Percentiles rank a stretch among this genome's conserved stretches.
phyloP scores from a whole-genome alignment of 1,139 yeast species.

The Saccharomyces hybrid region DNA sequence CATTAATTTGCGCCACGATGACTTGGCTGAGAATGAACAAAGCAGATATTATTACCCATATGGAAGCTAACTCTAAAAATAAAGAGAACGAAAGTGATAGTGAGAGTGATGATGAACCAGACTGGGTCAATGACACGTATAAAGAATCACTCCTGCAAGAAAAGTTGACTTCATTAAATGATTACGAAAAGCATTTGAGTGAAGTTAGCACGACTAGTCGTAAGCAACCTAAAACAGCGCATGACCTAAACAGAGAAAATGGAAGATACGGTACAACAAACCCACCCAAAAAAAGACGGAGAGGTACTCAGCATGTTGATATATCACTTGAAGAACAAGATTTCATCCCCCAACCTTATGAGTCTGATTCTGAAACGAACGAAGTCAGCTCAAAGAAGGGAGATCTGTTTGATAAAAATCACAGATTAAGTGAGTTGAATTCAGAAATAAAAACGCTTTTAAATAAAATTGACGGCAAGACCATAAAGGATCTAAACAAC shows the following conservation, averaged over 20 bases:
- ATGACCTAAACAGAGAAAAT: slow-evolving; percentile 10
- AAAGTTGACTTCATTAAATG: slow-evolving; percentile 31
- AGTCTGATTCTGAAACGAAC: slow-evolving; percentile 29
- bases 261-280: slow-evolving; percentile 3
- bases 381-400: slow-evolving; percentile 3
- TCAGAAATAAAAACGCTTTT: slow-evolving; percentile 41
- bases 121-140: slow-evolving; percentile 49
- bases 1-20: slow-evolving; percentile 78
- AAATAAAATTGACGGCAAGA: slow-evolving; percentile 34
- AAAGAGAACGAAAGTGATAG: slow-evolving; percentile 11
- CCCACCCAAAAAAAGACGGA: slow-evolving; percentile 14
- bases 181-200: slow-evolving; percentile 36
- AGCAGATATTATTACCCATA: slow-evolving; percentile 17
- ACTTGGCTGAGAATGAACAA: slow-evolving; percentile 74
- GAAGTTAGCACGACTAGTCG: slow-evolving; percentile 15
- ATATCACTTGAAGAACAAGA: slow-evolving; percentile 23
- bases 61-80: background rate
- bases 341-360: slow-evolving; percentile 27
- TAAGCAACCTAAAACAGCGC: slow-evolving; percentile 8
- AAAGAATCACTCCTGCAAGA: slow-evolving; percentile 30
- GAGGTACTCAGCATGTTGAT: slow-evolving; percentile 14
- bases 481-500: slow-evolving; percentile 6
- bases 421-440: slow-evolving; percentile 22
- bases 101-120: slow-evolving; percentile 42
- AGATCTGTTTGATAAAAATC: slow-evolving; percentile 22